A percentile compares a stretch with the other conserved stretches of the same genome.
These are phyloP conservation scores for Suhomyces chickasaworum DNA, from an alignment of 1,139 yeast species.

Conservation along the genomic window DNA sequence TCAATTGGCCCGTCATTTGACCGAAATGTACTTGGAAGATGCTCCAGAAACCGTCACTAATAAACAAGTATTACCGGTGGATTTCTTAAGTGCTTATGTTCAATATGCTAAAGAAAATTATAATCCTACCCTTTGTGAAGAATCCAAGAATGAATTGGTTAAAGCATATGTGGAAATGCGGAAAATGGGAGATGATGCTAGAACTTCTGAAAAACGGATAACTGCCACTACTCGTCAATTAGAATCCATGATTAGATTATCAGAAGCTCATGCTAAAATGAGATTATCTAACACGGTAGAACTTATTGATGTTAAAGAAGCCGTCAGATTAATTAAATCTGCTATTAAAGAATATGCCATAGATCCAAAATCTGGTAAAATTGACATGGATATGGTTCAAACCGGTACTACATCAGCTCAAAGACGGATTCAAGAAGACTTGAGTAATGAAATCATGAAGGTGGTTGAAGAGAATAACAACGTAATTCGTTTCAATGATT, in stretches of 20 bases:
- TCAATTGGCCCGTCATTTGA: constrained; percentile 84
- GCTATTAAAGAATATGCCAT: constrained; percentile 98
- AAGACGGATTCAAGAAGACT: constrained; percentile 74
- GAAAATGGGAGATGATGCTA: constrained; percentile 86
- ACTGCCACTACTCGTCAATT: constrained; percentile 98
- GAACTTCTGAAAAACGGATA: constrained; percentile 84
- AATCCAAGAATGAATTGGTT: constrained; percentile 86
- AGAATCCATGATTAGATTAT: constrained; percentile 83
- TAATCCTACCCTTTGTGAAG: constrained; percentile 75
- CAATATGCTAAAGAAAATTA: constrained; percentile 86
- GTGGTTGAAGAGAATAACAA: constrained; percentile 44
- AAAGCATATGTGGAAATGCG: constrained; percentile 91
- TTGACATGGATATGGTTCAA: constrained; percentile 96
- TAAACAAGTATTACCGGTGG: constrained; percentile 76
- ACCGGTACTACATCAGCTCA: constrained; percentile 94
- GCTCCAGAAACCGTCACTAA: constrained; percentile 70
- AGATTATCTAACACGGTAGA: constrained; percentile 72
- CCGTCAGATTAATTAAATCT: constrained; percentile 85
- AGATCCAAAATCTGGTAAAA: constrained; percentile 94
- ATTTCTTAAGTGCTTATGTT: constrained; percentile 82
- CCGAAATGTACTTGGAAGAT: constrained; percentile 91
- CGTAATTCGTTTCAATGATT: constrained; percentile 60
- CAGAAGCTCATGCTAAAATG: constrained; percentile 98
- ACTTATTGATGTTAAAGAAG: constrained; percentile 85
- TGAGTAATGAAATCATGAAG: constrained; percentile 60